These are phyloP conservation scores for Fusarium torreyae DNA, from an alignment of 2,329 filamentous ascomycete species.

Conservation along the genomic window DNA sequence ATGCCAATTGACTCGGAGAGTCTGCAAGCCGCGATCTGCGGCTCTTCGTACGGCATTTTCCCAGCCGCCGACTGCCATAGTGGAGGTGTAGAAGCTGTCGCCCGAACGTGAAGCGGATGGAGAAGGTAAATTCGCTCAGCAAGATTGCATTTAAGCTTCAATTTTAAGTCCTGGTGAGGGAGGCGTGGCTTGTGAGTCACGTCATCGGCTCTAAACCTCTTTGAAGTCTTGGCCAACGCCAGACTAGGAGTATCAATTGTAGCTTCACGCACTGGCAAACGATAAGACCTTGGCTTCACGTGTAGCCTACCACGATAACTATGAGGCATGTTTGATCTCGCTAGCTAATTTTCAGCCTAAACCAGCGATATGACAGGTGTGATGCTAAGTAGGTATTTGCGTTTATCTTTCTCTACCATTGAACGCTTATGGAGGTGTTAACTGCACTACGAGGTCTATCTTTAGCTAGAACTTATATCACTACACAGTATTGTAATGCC, in stretches of 20 bases:
- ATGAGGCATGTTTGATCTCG: too few species aligned
- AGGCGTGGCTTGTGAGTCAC: background rate
- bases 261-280: background rate
- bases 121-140: background rate
- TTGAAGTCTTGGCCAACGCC: background rate
- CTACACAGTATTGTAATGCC: too few species aligned
- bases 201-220: slow-evolving; percentile 16
- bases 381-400: too few species aligned
- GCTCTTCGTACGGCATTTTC: background rate
- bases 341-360: too few species aligned
- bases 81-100: fast-evolving
- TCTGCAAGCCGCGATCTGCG: slow-evolving; percentile 14
- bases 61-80: slow-evolving; percentile 11
- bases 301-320: too few species aligned
- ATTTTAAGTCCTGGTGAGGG: background rate
- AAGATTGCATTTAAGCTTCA: slow-evolving; percentile 1
- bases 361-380: too few species aligned
- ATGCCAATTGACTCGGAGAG: slow-evolving; percentile 33
- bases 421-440: background rate
- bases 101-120: fast-evolving
- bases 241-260: background rate
- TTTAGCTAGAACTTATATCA: too few species aligned
- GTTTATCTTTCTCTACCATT: background rate
- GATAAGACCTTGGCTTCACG: background rate
- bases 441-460: too few species aligned